phyloP scores from a whole-genome alignment of 192 early-diverging fungal species.

The Coemansia sp. region DNA sequence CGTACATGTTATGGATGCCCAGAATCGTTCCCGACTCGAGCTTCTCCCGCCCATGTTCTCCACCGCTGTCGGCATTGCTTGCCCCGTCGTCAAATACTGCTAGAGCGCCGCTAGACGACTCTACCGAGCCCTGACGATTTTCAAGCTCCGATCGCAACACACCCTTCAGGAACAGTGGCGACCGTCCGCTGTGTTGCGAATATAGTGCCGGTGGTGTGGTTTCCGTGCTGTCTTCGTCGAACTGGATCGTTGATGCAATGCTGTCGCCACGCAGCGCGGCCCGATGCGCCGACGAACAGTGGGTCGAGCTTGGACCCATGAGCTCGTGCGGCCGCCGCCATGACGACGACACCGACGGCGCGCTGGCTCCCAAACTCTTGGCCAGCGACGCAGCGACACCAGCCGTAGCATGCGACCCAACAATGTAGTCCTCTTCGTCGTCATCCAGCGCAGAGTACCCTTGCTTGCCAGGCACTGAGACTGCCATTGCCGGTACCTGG shows the following conservation, averaged over 20 bases:
- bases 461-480: background rate
- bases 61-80: background rate
- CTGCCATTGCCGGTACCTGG: background rate
- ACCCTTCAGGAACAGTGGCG: slow-evolving; percentile 15
- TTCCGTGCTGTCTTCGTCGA: slow-evolving; percentile 12
- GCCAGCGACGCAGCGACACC: background rate
- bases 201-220: background rate
- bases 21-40: slow-evolving; percentile 70
- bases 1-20: slow-evolving; percentile 97
- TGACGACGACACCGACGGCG: slow-evolving; percentile 9
- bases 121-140: background rate
- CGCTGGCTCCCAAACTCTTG: slow-evolving; percentile 1
- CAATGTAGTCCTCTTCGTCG: slow-evolving; percentile 26
- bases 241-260: slow-evolving; percentile 39
- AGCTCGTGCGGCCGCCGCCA: slow-evolving; percentile 17
- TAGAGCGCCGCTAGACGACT: background rate
- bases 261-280: slow-evolving; percentile 27
- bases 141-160: slow-evolving; percentile 4
- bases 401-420: slow-evolving; percentile 17
- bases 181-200: background rate
- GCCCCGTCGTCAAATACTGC: background rate
- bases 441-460: slow-evolving; percentile 1
- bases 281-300: background rate
- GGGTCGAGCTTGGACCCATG: background rate
- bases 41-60: background rate